Percentiles rank a stretch among this genome's conserved stretches.
Evolutionary conservation across 2,329 filamentous ascomycete genomes (phyloP).

Genomic region (Fusarium irregulare): DNA sequence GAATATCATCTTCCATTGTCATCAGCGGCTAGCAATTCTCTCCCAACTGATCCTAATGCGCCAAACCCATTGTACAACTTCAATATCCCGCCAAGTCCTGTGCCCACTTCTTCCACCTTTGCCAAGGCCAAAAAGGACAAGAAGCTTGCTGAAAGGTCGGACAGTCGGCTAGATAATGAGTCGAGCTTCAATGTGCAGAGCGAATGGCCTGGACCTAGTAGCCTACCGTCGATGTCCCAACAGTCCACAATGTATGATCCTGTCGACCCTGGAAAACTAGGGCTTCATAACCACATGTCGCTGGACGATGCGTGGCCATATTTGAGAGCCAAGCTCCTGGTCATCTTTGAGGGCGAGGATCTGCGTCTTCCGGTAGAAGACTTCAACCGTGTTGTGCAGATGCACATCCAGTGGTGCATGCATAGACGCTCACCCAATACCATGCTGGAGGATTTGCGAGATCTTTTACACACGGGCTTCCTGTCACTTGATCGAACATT

Average conservation of each 20-base stretch:
- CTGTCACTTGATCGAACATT: slow-evolving; percentile 86
- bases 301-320: slow-evolving; percentile 86
- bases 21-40: slow-evolving; percentile 80
- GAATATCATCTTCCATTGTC: slow-evolving; percentile 79
- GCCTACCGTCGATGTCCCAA: slow-evolving; percentile 59
- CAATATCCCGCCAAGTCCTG: slow-evolving; percentile 77
- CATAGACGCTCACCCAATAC: slow-evolving; percentile 76
- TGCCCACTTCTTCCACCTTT: slow-evolving; percentile 73
- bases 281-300: slow-evolving; percentile 75
- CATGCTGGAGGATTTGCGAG: slow-evolving; percentile 80
- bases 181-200: slow-evolving; percentile 54
- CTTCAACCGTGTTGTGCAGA: slow-evolving; percentile 81
- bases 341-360: slow-evolving; percentile 85
- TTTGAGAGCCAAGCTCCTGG: slow-evolving; percentile 78
- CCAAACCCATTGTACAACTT: slow-evolving; percentile 84
- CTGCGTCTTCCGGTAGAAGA: slow-evolving; percentile 84
- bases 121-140: slow-evolving; percentile 89
- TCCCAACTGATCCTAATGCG: slow-evolving; percentile 78
- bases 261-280: slow-evolving; percentile 65
- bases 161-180: slow-evolving; percentile 65
- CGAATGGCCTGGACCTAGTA: slow-evolving; percentile 67
- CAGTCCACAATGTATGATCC: slow-evolving; percentile 63
- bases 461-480: slow-evolving; percentile 85
- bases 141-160: slow-evolving; percentile 76
- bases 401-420: slow-evolving; percentile 82